Evolutionary conservation across 148 eudicot species (phyloP).

Genomic region (Selenicereus undatus): DNA sequence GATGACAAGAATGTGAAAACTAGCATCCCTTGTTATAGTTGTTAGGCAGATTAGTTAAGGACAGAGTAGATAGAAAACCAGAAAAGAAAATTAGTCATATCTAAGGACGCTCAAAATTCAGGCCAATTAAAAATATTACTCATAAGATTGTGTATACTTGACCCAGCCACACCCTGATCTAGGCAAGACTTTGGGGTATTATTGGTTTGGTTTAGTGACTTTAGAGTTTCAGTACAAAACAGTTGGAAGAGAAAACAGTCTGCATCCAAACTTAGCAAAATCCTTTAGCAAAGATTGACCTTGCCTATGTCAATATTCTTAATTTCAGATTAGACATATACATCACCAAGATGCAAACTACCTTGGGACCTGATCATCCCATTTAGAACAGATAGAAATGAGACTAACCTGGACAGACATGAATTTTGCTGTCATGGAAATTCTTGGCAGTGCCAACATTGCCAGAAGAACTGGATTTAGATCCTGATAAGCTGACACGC

Average conservation of each 20-base stretch:
- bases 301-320: not conserved
- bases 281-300: not conserved
- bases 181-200: too few relatives aligned
- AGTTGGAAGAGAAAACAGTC: not conserved
- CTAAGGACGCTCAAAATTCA: not conserved
- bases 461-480: conserved; percentile 34
- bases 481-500: conserved; percentile 35
- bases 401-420: conserved; percentile 48
- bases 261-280: not conserved
- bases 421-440: conserved; percentile 41
- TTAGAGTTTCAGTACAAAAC: too few relatives aligned
- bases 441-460: conserved; percentile 38
- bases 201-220: not conserved
- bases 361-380: not conserved
- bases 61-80: not conserved
- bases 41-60: not conserved
- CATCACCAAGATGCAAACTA: not conserved
- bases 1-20: not conserved
- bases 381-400: conserved; percentile 2
- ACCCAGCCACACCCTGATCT: too few relatives aligned
- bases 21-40: not conserved
- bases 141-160: not conserved
- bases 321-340: not conserved
- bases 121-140: not conserved
- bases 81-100: not conserved